A percentile compares a stretch with the other conserved stretches of the same genome.
Conservation (phyloP, 306 rosid species). For the Prosopis cineraria region DNA sequence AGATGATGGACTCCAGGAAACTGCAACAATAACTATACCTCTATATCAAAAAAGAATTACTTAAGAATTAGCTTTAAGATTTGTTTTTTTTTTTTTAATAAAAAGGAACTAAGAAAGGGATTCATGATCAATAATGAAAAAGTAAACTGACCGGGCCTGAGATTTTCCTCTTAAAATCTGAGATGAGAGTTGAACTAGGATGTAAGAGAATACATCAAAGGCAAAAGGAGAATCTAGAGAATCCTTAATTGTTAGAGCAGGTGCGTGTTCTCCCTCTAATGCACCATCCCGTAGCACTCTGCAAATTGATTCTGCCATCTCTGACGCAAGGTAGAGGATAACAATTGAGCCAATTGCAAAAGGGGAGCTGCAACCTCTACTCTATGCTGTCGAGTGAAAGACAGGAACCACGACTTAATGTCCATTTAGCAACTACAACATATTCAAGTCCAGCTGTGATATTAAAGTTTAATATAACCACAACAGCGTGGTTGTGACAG, state of each 20-base stretch:
- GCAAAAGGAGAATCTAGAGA: constrained; percentile 65
- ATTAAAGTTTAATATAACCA: background rate
- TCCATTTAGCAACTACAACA: background rate
- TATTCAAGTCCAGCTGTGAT: background rate
- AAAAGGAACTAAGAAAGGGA: too few species aligned
- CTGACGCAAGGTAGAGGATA: background rate
- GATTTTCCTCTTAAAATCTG: constrained; percentile 62
- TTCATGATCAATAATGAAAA: background rate
- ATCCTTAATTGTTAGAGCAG: constrained; percentile 80
- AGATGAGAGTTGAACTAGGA: constrained; percentile 66
- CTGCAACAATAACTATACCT: constrained; percentile 71
- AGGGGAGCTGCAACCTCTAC: background rate
- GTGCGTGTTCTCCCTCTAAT: constrained; percentile 85
- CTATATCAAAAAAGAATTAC: constrained; percentile 34
- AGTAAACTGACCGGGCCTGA: constrained; percentile 67
- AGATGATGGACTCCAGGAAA: constrained; percentile 70
- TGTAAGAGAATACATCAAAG: constrained; percentile 57
- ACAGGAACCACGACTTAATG: background rate
- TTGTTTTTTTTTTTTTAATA: too few species aligned
- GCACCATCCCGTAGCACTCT: constrained; percentile 78
- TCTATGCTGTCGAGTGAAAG: background rate
- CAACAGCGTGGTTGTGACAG: too few species aligned
- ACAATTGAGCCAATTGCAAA: background rate
- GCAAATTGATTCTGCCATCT: constrained; percentile 80
- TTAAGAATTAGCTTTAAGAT: constrained; percentile 2